These are phyloP conservation scores for Leavenworthia alabamica DNA, from an alignment of 345 rosid species.

Conservation along the genomic window DNA sequence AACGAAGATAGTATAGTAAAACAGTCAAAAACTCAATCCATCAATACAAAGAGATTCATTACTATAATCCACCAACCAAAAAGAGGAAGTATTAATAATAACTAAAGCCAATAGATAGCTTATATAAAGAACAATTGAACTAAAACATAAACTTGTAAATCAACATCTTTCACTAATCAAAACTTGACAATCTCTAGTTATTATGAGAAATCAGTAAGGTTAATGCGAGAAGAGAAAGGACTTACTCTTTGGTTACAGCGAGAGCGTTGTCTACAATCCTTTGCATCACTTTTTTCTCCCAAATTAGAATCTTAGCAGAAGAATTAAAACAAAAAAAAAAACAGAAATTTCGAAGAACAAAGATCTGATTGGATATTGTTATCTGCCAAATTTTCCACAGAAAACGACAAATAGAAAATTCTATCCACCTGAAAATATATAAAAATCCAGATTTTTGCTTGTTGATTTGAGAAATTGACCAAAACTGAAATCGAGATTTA, in stretches of 20 bases:
- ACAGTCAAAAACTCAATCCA: neutral
- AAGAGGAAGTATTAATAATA: neutral
- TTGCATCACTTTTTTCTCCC: conserved; percentile 43
- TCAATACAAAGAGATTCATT: neutral
- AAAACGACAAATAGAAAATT: conserved; percentile 16
- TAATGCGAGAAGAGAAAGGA: conserved; percentile 18
- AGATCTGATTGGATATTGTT: neutral
- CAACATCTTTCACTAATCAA: neutral
- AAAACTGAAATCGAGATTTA: conserved; percentile 5
- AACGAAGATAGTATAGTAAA: neutral
- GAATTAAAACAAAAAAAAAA: neutral
- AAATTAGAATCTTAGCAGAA: neutral
- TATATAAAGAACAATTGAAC: neutral
- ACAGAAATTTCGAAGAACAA: neutral
- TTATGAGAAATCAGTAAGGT: neutral
- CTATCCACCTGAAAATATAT: conserved; percentile 11
- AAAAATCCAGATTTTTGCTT: neutral
- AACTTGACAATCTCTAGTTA: neutral
- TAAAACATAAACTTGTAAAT: neutral
- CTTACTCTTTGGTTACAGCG: conserved; percentile 93
- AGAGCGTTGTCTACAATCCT: conserved; percentile 76
- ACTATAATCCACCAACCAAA: neutral
- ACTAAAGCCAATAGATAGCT: neutral
- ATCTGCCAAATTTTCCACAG: neutral
- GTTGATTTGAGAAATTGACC: neutral